A percentile compares a stretch with the other conserved stretches of the same genome.
phyloP scores from a whole-genome alignment of 345 rosid genomes.

The Atalantia buxifolia region DNA sequence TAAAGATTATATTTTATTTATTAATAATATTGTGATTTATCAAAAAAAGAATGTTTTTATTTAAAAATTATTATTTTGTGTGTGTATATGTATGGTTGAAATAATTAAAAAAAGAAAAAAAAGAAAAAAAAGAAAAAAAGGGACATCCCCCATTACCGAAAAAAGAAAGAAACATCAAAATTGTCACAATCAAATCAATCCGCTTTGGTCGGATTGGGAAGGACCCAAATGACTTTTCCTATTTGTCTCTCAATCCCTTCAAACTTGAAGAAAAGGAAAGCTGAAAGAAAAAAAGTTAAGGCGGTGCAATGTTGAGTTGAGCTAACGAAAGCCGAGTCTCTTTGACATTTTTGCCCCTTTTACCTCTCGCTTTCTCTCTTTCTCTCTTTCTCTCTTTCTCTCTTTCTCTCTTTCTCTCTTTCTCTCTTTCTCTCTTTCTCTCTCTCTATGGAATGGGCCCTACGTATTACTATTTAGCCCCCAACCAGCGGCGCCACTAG shows the following conservation, averaged over 20 bases:
- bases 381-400: no score
- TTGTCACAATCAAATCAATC: conserved; percentile 24
- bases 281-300: not conserved
- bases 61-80: no score
- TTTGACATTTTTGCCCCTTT: not conserved
- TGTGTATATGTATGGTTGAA: no score
- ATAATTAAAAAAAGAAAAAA: no score
- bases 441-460: no score
- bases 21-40: no score
- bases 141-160: conserved; percentile 22
- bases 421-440: no score
- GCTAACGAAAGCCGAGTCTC: not conserved
- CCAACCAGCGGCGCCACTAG: conserved; percentile 52
- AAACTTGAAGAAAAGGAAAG: not conserved
- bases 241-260: not conserved
- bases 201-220: conserved; percentile 17
- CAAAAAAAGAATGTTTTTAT: no score
- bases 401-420: no score
- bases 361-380: no score
- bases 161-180: conserved; percentile 13
- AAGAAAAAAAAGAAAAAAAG: not conserved
- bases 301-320: conserved; percentile 1
- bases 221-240: not conserved
- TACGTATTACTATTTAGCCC: not conserved
- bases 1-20: no score